Base-by-base conservation (phyloP, 1,139 yeast genomes). In the Magnusiomyces suaveolens region DNA sequence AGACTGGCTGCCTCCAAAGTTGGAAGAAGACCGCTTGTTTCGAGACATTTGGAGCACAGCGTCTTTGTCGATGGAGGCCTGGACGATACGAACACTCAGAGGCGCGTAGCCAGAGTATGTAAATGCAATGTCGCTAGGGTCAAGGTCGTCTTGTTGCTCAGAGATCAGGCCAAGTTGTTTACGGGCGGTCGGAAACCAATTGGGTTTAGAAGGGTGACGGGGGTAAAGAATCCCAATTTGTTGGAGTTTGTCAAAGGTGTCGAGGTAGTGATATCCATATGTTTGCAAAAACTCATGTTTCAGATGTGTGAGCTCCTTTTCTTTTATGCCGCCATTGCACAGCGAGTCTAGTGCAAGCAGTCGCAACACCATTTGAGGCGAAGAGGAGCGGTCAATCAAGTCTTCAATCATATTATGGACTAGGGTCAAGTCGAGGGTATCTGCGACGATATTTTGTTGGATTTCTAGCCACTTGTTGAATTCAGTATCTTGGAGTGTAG, bases 401-500 rank as follows among this genome's bases (percentile, higher is more conserved):
- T 75, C 76, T 43, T 73, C 71, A 1, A 86, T 66, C 57, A 72
- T 71, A 1, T 69, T 63, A n/a, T 81, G 71, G 41, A 81, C 79
- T 6, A 75, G 72, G 46, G 78, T 74, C 57, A 81, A 79, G 60
- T 82, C 84, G 58, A 79, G 66, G 14, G 80, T 71, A 57, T 76
- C 76, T 3, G 77, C 81, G 54, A 86, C 73, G 1, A 87, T 70
- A 52, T 83, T 85, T 68, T 89, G 95, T 64, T 89, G 94, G 50
- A 88, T 74, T 56, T 81, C 84, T 23, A 89, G 70, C 57, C 79
- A 75, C 29, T 74, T 72, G 60, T 82, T 82, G 66, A 82, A 82
- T 43, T 74, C 70, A 38, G 69, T 73, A 1, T 69, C 65, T 44
- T 77, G 77, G 12, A 87, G 82, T 43, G 72, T 71, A 16, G 72